A percentile compares a stretch with the other conserved stretches of the same genome.
Evolutionary conservation across 805 yeast genomes (phyloP).

Genomic region (Wickerhamomyces sydowiorum): DNA sequence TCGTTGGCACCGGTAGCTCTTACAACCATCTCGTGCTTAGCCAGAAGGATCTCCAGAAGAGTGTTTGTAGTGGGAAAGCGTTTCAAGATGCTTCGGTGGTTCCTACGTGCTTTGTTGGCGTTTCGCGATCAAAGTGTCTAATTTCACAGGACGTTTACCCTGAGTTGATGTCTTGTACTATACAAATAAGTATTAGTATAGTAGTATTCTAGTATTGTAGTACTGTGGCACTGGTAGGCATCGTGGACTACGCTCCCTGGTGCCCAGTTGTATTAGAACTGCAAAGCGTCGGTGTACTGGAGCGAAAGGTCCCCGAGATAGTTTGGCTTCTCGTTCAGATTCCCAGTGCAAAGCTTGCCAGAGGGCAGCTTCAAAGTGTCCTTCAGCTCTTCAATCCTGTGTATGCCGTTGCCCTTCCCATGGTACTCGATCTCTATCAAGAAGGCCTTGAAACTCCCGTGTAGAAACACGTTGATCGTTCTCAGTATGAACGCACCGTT

Average conservation of each 20-base stretch:
- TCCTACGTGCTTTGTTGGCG: too few species aligned
- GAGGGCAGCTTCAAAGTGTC: constrained; percentile 32
- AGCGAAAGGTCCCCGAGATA: constrained; percentile 8
- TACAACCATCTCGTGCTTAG: not conserved
- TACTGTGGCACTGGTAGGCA: too few species aligned
- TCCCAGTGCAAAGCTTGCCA: constrained; percentile 30
- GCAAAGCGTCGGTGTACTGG: constrained; percentile 6
- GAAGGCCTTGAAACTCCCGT: constrained; percentile 69
- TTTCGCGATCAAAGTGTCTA: too few species aligned
- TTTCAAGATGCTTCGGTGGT: too few species aligned
- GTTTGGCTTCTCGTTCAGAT: constrained; percentile 20
- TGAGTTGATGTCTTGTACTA: too few species aligned
- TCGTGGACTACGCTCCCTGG: too few species aligned
- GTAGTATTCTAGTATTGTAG: too few species aligned
- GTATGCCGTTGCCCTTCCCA: constrained; percentile 4
- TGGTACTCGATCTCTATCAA: constrained; percentile 42
- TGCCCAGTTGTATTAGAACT: too few species aligned
- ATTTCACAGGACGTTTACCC: too few species aligned
- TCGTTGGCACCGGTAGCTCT: constrained; percentile 1
- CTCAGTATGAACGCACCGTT: constrained; percentile 39
- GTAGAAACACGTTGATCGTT: constrained; percentile 66
- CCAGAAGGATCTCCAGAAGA: too few species aligned
- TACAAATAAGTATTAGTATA: too few species aligned
- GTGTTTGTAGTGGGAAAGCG: too few species aligned
- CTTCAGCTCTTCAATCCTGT: constrained; percentile 19